Percentiles rank a stretch among this genome's conserved stretches.
phyloP scores from a whole-genome alignment of 176 grass and related monocot species.

The Areca catechu region DNA sequence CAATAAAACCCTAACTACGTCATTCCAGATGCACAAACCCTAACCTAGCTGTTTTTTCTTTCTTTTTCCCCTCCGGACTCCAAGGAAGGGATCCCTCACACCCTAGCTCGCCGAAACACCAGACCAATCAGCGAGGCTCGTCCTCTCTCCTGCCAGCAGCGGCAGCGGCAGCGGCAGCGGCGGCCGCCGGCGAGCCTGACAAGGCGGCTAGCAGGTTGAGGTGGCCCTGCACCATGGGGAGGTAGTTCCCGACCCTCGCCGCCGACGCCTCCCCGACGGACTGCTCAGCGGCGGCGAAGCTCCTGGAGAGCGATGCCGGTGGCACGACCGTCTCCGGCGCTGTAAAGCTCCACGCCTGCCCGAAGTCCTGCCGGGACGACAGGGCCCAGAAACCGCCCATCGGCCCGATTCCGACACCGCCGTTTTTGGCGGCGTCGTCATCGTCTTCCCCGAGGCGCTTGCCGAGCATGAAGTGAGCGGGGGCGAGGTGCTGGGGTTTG shows the following conservation, averaged over 20 bases:
- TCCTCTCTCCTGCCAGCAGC: conserved; percentile 31
- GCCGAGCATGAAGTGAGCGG: conserved; percentile 67
- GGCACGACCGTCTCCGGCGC: conserved; percentile 54
- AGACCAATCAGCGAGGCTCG: conserved; percentile 36
- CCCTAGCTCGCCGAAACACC: not conserved
- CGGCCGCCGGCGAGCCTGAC: conserved; percentile 33
- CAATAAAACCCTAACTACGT: too few species aligned
- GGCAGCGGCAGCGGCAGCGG: conserved; percentile 10
- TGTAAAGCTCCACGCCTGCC: conserved; percentile 79
- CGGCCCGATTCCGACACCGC: not conserved
- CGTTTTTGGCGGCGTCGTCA: not conserved
- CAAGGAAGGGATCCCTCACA: too few species aligned
- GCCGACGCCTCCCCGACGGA: conserved; percentile 62
- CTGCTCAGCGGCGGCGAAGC: conserved; percentile 15
- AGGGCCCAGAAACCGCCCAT: conserved; percentile 57
- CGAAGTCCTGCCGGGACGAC: conserved; percentile 54
- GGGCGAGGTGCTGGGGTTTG: not conserved
- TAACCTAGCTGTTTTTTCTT: too few species aligned
- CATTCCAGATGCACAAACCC: too few species aligned
- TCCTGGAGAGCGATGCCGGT: not conserved
- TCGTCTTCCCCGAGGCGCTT: conserved; percentile 46
- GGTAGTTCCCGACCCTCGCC: conserved; percentile 83
- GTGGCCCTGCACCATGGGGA: conserved; percentile 74
- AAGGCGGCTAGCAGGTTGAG: conserved; percentile 87
- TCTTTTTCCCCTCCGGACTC: too few species aligned